phyloP scores from a whole-genome alignment of 2,329 filamentous ascomycete genomes.

The Pseudodiploospora longispora region DNA sequence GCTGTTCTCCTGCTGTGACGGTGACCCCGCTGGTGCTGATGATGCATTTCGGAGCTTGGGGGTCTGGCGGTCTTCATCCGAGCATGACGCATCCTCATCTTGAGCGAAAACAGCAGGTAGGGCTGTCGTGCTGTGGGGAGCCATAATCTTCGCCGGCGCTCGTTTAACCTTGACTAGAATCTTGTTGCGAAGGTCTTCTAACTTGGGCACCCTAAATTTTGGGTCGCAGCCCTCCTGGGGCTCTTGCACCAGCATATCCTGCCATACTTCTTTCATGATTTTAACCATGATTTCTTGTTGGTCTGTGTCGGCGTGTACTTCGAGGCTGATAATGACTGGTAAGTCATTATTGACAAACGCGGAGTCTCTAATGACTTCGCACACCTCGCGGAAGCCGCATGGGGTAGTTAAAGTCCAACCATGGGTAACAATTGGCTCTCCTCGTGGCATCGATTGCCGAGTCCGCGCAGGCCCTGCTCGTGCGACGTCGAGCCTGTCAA shows the following conservation, averaged over 20 bases:
- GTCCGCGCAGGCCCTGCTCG: conserved; percentile 15
- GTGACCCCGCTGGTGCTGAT: conserved; percentile 2
- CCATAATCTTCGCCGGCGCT: conserved; percentile 28
- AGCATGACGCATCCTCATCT: conserved; percentile 33
- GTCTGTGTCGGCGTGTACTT: conserved; percentile 73
- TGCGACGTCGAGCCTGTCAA: conserved; percentile 25
- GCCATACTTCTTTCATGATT: conserved; percentile 89
- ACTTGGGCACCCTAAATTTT: conserved; percentile 52
- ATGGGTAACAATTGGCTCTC: conserved; percentile 76
- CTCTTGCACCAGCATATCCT: conserved; percentile 59
- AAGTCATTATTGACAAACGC: conserved; percentile 70
- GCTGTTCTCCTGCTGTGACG: conserved; percentile 13
- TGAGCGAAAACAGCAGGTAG: conserved; percentile 18
- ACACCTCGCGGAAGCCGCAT: conserved; percentile 83
- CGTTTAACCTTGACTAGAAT: conserved; percentile 80
- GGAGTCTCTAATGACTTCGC: conserved; percentile 66
- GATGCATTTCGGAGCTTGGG: not conserved
- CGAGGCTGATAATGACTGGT: conserved; percentile 84
- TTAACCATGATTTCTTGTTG: conserved; percentile 91
- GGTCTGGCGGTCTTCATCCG: conserved; percentile 34
- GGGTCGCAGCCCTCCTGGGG: conserved; percentile 43
- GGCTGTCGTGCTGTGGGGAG: conserved; percentile 23
- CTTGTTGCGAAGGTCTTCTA: conserved; percentile 66
- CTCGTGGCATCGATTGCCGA: conserved; percentile 25
- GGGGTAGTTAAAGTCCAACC: conserved; percentile 76